Percentiles rank a stretch among this genome's conserved stretches.
Evolutionary conservation across 129 eudicot genomes (phyloP).

Genomic region (Pseudognaphalium luteoalbum): DNA sequence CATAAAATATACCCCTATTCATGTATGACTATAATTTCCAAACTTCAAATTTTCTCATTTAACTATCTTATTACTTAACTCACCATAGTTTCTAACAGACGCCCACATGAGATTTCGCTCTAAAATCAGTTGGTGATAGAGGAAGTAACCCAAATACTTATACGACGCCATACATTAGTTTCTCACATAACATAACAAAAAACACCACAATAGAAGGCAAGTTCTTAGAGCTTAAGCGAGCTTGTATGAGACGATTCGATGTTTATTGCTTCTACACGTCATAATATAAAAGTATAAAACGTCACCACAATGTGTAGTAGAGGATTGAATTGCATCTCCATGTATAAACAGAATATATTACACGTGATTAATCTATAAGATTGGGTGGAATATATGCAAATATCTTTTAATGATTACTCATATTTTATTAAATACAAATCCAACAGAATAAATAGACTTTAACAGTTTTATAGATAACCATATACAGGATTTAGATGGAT

Average conservation of each 20-base stretch:
- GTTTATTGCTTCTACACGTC: background rate
- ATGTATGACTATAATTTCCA: background rate
- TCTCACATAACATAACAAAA: background rate
- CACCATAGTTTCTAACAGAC: background rate
- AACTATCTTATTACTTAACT: background rate
- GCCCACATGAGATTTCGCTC: background rate
- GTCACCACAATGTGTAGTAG: background rate
- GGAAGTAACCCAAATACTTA: background rate
- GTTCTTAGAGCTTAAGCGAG: background rate
- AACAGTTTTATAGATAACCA: background rate
- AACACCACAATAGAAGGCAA: background rate
- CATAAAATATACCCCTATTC: background rate
- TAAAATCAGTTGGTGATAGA: background rate
- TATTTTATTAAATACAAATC: background rate
- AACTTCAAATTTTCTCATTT: background rate
- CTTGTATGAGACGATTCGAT: background rate
- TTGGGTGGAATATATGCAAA: constrained; percentile 7
- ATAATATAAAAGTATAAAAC: background rate
- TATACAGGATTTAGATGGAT: background rate
- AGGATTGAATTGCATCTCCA: background rate
- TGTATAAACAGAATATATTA: background rate
- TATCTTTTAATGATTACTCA: constrained; percentile 7
- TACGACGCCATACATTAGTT: background rate
- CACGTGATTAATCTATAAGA: background rate
- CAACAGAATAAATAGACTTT: constrained; percentile 11